Evolutionary conservation across 2,329 filamentous ascomycete genomes (phyloP).

Genomic region (Penicillium sp.): DNA sequence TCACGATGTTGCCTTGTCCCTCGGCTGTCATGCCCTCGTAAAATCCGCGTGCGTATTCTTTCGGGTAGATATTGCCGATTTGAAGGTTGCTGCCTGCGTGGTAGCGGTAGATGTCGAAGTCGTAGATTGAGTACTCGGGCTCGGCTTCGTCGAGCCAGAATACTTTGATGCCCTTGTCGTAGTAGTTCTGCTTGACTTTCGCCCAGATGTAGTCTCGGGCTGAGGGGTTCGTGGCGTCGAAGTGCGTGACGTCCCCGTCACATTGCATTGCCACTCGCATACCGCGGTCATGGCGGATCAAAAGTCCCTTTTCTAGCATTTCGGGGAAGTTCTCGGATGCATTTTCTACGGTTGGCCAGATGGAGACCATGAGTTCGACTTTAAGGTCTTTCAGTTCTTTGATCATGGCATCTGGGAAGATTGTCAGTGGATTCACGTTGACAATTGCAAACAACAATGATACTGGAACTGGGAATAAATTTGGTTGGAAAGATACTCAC

Average conservation of each 20-base stretch:
- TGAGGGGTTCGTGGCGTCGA: slow-evolving; percentile 64
- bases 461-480: background rate
- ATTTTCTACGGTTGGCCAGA: slow-evolving; percentile 68
- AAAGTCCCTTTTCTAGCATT: slow-evolving; percentile 62
- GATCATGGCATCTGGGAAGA: slow-evolving; percentile 58
- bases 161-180: slow-evolving; percentile 60
- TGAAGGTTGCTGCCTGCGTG: slow-evolving; percentile 55
- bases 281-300: slow-evolving; percentile 64
- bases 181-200: slow-evolving; percentile 62
- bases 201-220: slow-evolving; percentile 62
- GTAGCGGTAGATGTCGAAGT: slow-evolving; percentile 68
- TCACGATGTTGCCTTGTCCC: slow-evolving; percentile 60
- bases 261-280: slow-evolving; percentile 61
- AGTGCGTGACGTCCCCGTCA: slow-evolving; percentile 60
- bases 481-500: slow-evolving; percentile 30
- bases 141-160: slow-evolving; percentile 73
- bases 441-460: background rate
- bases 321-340: slow-evolving; percentile 61
- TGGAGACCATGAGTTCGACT: slow-evolving; percentile 68
- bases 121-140: slow-evolving; percentile 65
- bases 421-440: background rate
- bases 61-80: slow-evolving; percentile 63
- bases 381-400: slow-evolving; percentile 59
- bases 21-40: slow-evolving; percentile 58
- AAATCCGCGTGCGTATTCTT: slow-evolving; percentile 60